Evolutionary conservation across 345 rosid species (phyloP).

Genomic region (Camelina neglecta): DNA sequence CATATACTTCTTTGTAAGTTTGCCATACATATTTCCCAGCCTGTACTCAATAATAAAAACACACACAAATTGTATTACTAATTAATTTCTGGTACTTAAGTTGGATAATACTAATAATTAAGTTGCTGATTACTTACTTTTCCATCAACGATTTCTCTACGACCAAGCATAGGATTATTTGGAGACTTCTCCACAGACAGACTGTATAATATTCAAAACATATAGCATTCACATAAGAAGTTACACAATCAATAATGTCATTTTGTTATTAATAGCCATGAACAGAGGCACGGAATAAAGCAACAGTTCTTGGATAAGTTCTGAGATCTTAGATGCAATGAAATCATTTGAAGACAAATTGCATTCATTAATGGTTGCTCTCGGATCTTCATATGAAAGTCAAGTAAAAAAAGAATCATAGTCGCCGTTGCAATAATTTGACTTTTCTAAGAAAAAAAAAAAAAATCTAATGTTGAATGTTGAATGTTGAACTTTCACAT

Average conservation of each 20-base stretch:
- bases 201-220: conserved; percentile 28
- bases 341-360: neutral
- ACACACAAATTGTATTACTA: neutral
- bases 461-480: neutral
- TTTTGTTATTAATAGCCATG: neutral
- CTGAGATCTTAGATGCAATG: conserved; percentile 6
- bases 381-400: neutral
- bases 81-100: neutral
- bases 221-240: conserved; percentile 9
- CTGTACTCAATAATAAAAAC: conserved; percentile 41
- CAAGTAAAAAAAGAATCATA: neutral
- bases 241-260: neutral
- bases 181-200: conserved; percentile 73
- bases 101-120: neutral
- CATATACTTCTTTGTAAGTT: conserved; percentile 80
- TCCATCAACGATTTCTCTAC: conserved; percentile 74
- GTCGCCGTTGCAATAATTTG: conserved; percentile 15
- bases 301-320: neutral
- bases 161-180: conserved; percentile 83
- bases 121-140: conserved; percentile 51
- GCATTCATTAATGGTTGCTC: neutral
- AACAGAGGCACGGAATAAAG: neutral
- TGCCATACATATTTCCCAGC: conserved; percentile 88
- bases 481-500: neutral
- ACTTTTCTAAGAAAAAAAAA: neutral